These are phyloP conservation scores for Vinca minor DNA, from an alignment of 257 asterid species.

Conservation along the genomic window DNA sequence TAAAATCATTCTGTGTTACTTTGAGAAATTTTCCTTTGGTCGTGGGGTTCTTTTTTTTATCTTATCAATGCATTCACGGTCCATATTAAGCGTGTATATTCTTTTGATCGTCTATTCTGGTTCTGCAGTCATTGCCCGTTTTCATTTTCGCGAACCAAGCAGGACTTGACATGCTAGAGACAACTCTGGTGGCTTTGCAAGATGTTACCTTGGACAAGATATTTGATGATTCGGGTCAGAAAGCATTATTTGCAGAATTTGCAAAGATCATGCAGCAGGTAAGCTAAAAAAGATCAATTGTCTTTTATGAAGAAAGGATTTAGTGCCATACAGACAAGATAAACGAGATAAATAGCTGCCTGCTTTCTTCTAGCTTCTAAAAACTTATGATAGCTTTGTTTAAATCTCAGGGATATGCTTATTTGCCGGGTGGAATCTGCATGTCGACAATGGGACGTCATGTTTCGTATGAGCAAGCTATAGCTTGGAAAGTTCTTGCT, in stretches of 20 bases:
- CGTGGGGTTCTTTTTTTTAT: too few relatives aligned
- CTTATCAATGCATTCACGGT: background rate
- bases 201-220: constrained; percentile 79
- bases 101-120: background rate
- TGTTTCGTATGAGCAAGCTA: constrained; percentile 77
- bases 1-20: too few relatives aligned
- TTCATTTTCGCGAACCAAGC: constrained; percentile 89
- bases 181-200: constrained; percentile 79
- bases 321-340: too few relatives aligned
- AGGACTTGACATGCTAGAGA: constrained; percentile 94
- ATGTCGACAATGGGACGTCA: constrained; percentile 97
- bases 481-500: constrained; percentile 86
- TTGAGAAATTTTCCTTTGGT: background rate
- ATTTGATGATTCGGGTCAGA: constrained; percentile 76
- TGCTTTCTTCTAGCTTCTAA: too few relatives aligned
- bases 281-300: background rate
- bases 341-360: too few relatives aligned
- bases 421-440: constrained; percentile 84
- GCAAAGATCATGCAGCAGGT: constrained; percentile 95
- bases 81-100: background rate
- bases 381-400: background rate
- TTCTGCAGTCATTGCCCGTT: constrained; percentile 66
- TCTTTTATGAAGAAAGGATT: too few relatives aligned
- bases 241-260: constrained; percentile 64
- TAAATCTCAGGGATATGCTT: constrained; percentile 52